Percentiles rank a stretch among this genome's conserved stretches.
Conservation (phyloP, 1,139 yeast genomes). For the Pichia sp. region DNA sequence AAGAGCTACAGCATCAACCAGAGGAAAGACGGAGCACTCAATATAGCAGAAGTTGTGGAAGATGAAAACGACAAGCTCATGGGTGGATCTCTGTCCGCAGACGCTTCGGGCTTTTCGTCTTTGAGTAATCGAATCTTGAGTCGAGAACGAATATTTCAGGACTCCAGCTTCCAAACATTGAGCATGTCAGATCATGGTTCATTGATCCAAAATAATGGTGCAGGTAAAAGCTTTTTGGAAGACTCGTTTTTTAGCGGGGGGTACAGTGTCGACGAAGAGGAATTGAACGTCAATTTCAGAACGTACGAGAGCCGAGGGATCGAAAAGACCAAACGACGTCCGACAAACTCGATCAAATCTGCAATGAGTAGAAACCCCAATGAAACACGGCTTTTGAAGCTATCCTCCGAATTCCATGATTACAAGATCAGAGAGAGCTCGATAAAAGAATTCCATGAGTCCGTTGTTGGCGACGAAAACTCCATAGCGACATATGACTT, state of each 20-base stretch:
- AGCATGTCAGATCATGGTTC: constrained; percentile 16
- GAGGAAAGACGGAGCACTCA: not conserved
- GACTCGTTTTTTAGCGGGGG: not conserved
- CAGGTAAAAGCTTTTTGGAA: not conserved
- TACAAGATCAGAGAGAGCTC: not conserved
- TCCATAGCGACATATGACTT: constrained; percentile 2
- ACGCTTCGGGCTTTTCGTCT: not conserved
- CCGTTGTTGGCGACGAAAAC: not conserved
- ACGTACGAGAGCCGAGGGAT: not conserved
- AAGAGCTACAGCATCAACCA: not conserved
- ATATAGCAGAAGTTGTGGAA: no score
- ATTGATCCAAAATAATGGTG: constrained; percentile 7
- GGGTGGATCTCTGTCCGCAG: not conserved
- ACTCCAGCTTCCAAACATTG: constrained; percentile 6
- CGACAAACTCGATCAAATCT: not conserved
- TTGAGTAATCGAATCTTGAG: not conserved
- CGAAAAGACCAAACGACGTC: not conserved
- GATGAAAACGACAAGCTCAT: not conserved
- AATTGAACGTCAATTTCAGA: constrained; percentile 3
- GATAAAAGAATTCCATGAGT: constrained; percentile 1
- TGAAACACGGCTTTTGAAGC: not conserved
- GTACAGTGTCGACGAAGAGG: constrained; percentile 10
- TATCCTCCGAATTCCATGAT: not conserved
- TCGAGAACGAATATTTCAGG: constrained; percentile 1
- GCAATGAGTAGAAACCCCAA: not conserved